These are phyloP conservation scores for Colletotrichum orbiculare DNA, from an alignment of 2,329 filamentous ascomycete species.

Conservation along the genomic window DNA sequence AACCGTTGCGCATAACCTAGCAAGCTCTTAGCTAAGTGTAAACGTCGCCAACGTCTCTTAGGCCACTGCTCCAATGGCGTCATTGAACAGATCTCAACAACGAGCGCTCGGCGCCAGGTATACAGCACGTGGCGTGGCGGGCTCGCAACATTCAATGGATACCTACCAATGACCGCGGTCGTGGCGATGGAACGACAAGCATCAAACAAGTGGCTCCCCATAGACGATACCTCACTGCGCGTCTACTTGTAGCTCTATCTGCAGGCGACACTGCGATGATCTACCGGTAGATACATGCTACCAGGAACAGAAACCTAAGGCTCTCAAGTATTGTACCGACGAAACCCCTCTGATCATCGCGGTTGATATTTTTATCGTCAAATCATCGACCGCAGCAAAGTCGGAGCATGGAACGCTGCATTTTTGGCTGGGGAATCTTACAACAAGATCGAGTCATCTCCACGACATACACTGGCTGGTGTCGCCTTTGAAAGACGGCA, in stretches of 20 bases:
- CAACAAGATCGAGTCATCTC: background rate
- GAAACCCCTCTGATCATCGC: constrained; percentile 8
- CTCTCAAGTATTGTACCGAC: background rate
- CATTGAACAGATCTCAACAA: background rate
- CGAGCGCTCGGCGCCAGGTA: background rate
- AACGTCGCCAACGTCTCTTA: constrained; percentile 23
- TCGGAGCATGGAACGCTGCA: background rate
- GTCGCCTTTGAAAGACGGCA: too few species aligned
- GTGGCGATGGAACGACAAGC: too few species aligned
- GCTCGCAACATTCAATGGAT: too few species aligned
- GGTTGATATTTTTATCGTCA: constrained; percentile 11
- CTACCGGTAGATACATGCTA: background rate
- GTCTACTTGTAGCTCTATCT: too few species aligned
- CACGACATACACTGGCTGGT: background rate
- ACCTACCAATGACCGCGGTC: too few species aligned
- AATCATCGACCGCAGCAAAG: constrained; percentile 1
- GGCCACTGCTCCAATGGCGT: constrained; percentile 20
- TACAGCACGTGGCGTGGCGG: constrained; percentile 27
- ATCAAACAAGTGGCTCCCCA: too few species aligned
- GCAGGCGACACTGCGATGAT: too few species aligned
- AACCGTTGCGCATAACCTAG: constrained; percentile 15
- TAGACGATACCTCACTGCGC: too few species aligned
- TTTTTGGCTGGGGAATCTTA: background rate
- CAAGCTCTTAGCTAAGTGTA: constrained; percentile 14
- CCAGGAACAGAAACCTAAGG: background rate